These are phyloP conservation scores for Triticum urartu DNA, from an alignment of 176 grass and related monocot species.

Conservation along the genomic window DNA sequence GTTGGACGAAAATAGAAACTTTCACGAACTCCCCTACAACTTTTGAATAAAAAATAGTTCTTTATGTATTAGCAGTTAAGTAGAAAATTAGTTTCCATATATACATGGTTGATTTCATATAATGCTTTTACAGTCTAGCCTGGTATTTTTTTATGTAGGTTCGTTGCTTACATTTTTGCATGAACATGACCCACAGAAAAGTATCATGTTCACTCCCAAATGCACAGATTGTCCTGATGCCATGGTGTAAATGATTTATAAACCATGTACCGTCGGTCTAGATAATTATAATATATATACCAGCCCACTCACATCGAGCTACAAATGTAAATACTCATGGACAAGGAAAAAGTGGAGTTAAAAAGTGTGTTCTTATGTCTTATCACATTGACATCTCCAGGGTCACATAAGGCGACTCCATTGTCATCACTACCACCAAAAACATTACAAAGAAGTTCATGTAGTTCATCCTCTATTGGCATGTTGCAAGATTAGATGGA, in stretches of 20 bases:
- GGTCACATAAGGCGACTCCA: constrained; percentile 52
- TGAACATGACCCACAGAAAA: background rate
- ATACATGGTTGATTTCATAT: background rate
- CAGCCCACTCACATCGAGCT: background rate
- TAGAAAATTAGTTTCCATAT: background rate
- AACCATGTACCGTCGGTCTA: background rate
- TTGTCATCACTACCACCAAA: constrained; percentile 91
- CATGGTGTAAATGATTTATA: background rate
- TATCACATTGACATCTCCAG: constrained; percentile 73
- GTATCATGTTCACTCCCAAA: background rate
- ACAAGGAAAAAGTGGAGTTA: background rate
- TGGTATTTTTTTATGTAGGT: background rate
- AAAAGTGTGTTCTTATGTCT: background rate
- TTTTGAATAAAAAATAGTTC: background rate
- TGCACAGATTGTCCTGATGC: background rate
- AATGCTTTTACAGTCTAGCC: background rate
- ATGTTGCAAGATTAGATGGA: constrained; percentile 35
- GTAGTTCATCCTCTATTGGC: constrained; percentile 39
- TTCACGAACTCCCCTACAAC: background rate
- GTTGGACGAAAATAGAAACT: background rate
- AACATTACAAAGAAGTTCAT: constrained; percentile 70
- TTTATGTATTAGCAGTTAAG: background rate
- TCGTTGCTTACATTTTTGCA: background rate
- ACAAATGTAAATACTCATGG: background rate
- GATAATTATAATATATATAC: background rate